Evolutionary conservation across 371 early-diverging fungal genomes (phyloP).

Genomic region (Mortierella sp.): DNA sequence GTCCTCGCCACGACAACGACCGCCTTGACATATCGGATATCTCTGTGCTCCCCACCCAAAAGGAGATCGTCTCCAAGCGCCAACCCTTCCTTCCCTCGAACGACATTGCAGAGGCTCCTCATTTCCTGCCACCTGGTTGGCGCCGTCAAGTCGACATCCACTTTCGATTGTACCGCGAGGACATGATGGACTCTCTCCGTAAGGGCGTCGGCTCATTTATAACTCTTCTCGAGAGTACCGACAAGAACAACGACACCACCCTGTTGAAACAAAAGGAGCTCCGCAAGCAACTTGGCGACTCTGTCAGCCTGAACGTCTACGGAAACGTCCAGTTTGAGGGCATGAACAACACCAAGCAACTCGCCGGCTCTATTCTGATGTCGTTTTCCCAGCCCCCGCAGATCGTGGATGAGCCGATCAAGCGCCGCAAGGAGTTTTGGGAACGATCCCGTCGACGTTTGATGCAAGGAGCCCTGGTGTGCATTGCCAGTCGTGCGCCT

Average conservation of each 20-base stretch:
- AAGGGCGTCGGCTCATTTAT: conserved; percentile 40
- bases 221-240: conserved; percentile 15
- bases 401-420: background rate
- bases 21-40: conserved; percentile 52
- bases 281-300: conserved; percentile 30
- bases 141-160: conserved; percentile 65
- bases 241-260: conserved; percentile 15
- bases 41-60: conserved; percentile 60
- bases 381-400: conserved; percentile 42
- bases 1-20: conserved; percentile 64
- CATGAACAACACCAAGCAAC: conserved; percentile 24
- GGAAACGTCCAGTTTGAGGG: conserved; percentile 45
- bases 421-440: conserved; percentile 52
- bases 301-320: conserved; percentile 53
- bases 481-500: conserved; percentile 45
- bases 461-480: conserved; percentile 61
- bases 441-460: conserved; percentile 46
- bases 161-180: conserved; percentile 69
- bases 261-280: conserved; percentile 38
- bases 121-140: conserved; percentile 61
- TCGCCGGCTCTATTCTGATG: conserved; percentile 41
- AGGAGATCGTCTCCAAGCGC: conserved; percentile 49
- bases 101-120: conserved; percentile 45
- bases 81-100: conserved; percentile 61
- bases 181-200: conserved; percentile 57